A percentile compares a stretch with the other conserved stretches of the same genome.
Evolutionary conservation across 371 early-diverging fungal species (phyloP).

Genomic region (Umbelopsis sp.): DNA sequence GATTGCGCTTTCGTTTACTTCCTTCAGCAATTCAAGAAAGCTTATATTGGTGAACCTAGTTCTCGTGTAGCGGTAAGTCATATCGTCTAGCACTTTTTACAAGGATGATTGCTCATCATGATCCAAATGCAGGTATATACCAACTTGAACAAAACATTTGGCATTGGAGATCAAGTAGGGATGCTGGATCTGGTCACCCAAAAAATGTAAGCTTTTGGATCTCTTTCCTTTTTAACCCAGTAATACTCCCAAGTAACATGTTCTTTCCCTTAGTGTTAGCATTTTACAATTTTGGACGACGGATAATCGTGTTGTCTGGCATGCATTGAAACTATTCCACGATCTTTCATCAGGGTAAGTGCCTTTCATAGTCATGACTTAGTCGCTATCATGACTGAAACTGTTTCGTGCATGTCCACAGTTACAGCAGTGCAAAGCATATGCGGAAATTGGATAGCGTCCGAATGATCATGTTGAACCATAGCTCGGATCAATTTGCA

Average conservation of each 20-base stretch:
- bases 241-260: neutral
- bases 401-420: conserved; percentile 21
- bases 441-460: conserved; percentile 75
- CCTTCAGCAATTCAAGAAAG: conserved; percentile 74
- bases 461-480: conserved; percentile 69
- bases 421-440: conserved; percentile 72
- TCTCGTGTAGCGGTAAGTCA: neutral
- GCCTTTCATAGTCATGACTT: neutral
- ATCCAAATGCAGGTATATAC: conserved; percentile 54
- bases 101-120: neutral
- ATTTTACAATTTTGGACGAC: conserved; percentile 42
- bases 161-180: conserved; percentile 56
- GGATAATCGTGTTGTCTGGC: conserved; percentile 32
- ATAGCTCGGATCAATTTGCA: conserved; percentile 66
- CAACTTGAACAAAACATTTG: conserved; percentile 55
- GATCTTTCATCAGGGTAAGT: conserved; percentile 65
- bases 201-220: conserved; percentile 53
- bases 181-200: conserved; percentile 74
- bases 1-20: conserved; percentile 82
- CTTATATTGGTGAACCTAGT: conserved; percentile 68
- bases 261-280: conserved; percentile 21
- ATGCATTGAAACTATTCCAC: conserved; percentile 67
- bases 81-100: neutral
- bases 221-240: neutral
- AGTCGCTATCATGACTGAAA: no score